phyloP scores from a whole-genome alignment of 192 early-diverging fungal species.

The Backusella morwellensis region DNA sequence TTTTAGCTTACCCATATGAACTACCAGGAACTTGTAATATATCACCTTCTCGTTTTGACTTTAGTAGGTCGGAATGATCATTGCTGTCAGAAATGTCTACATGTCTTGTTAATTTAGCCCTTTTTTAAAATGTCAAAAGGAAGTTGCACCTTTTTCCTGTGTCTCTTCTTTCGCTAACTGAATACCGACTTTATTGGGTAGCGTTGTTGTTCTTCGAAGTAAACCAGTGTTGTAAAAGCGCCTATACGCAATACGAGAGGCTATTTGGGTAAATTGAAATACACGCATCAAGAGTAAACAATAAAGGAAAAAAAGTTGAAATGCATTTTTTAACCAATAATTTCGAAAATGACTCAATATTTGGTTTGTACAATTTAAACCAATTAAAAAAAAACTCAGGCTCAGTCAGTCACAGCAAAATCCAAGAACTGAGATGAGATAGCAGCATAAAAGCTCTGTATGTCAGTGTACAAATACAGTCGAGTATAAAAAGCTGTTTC shows the following conservation, averaged over 20 bases:
- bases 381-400: too few species aligned
- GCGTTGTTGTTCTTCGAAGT: constrained; percentile 2
- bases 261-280: neutral
- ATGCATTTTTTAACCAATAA: too few species aligned
- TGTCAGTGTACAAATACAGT: neutral
- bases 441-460: neutral
- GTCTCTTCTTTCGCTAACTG: constrained; percentile 13
- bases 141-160: neutral
- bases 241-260: neutral
- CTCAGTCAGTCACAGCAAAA: too few species aligned
- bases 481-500: too few species aligned
- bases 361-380: too few species aligned
- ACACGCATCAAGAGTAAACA: too few species aligned
- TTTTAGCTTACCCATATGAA: constrained; percentile 43
- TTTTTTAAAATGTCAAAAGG: neutral
- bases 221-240: constrained; percentile 19
- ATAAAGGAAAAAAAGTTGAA: too few species aligned
- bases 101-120: neutral
- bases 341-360: too few species aligned
- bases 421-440: too few species aligned
- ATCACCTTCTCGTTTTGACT: constrained; percentile 28
- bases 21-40: constrained; percentile 51
- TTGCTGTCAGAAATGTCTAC: neutral
- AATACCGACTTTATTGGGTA: constrained; percentile 18
- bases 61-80: constrained; percentile 25